These are phyloP conservation scores for Aspergillus transmontanensis DNA, from an alignment of 2,329 filamentous ascomycete genomes.

Conservation along the genomic window DNA sequence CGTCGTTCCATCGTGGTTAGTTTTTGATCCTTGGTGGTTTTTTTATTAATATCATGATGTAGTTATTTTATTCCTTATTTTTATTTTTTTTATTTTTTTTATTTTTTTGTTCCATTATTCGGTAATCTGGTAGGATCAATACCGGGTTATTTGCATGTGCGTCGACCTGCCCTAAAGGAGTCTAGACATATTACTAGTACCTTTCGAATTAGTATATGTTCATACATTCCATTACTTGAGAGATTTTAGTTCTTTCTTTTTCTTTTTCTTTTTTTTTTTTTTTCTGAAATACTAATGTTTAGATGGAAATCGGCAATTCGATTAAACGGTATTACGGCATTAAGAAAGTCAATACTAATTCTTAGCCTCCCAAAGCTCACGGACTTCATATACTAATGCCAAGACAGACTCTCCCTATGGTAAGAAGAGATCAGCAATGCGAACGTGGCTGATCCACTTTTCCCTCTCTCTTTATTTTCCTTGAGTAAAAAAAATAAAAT, in stretches of 20 bases:
- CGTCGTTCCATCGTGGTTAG: conserved; percentile 1
- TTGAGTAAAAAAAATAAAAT: neutral
- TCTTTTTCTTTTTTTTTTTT: no score
- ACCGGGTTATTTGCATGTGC: conserved; percentile 5
- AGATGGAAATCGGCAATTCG: neutral
- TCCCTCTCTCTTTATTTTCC: neutral
- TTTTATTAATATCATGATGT: conserved; percentile 1
- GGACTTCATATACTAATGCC: conserved; percentile 2
- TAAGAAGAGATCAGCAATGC: conserved; percentile 8
- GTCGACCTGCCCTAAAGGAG: neutral
- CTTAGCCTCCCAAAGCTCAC: neutral
- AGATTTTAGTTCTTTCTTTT: neutral
- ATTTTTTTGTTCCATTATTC: neutral
- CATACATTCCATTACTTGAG: neutral
- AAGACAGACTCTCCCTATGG: neutral
- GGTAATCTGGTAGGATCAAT: neutral
- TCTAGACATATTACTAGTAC: neutral
- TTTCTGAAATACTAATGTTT: no score
- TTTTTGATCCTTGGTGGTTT: conserved; percentile 2
- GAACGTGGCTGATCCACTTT: conserved; percentile 15
- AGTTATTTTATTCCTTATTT: neutral
- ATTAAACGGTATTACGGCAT: neutral
- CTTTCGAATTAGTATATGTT: neutral
- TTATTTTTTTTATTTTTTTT: neutral
- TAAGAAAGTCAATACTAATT: neutral